Conservation (phyloP, 371 early-diverging fungal species). For the Choanephora cucurbitarum region DNA sequence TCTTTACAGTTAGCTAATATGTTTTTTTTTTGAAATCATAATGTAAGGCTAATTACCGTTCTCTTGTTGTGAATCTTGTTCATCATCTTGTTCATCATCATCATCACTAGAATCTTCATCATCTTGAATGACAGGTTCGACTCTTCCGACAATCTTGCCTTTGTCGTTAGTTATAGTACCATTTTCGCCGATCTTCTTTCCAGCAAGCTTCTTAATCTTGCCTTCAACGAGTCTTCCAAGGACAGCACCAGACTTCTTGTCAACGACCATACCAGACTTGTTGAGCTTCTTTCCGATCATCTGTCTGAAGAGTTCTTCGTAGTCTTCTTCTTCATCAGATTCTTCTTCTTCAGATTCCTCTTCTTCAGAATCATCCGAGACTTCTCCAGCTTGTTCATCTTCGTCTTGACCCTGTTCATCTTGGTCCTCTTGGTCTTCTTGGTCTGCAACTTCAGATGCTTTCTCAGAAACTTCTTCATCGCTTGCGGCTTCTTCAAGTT, state of each 20-base stretch:
- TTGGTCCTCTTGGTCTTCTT: background rate
- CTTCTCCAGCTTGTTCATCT: conserved; percentile 1
- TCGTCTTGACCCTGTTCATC: conserved; percentile 3
- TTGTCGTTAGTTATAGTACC: conserved; percentile 20
- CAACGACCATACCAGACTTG: conserved; percentile 18
- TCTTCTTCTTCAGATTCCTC: conserved; percentile 11
- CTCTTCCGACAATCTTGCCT: conserved; percentile 20
- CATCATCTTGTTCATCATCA: background rate
- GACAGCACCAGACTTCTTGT: conserved; percentile 20
- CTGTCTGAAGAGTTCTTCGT: conserved; percentile 13
- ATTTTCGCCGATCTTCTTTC: conserved; percentile 23
- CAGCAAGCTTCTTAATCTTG: conserved; percentile 16
- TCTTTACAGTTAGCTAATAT: background rate
- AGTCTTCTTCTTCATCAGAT: conserved; percentile 9
- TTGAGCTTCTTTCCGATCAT: conserved; percentile 24
- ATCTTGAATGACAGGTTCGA: conserved; percentile 19
- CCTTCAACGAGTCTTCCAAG: conserved; percentile 24
- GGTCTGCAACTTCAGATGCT: background rate
- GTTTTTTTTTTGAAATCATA: no score
- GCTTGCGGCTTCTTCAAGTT: background rate
- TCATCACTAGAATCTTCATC: background rate
- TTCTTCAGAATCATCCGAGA: background rate
- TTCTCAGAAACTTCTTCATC: no score
- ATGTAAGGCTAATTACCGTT: background rate
- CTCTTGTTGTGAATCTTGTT: background rate